A percentile compares a stretch with the other conserved stretches of the same genome.
Evolutionary conservation across 768 basidiomycete species (phyloP).

Genomic region (Psilocybe cyanescens): DNA sequence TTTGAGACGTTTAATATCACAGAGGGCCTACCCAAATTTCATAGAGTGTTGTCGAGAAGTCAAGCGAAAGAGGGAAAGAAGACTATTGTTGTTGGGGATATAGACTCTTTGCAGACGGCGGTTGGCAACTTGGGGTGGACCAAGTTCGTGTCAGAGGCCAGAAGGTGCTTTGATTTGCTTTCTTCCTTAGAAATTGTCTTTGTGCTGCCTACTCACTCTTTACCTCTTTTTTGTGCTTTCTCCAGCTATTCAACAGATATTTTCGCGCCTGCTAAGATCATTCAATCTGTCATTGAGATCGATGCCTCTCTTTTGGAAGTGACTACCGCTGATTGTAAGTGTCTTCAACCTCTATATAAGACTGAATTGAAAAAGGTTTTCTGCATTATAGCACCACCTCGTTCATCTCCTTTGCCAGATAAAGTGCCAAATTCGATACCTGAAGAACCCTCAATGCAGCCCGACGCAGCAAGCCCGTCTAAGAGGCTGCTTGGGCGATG

Average conservation of each 20-base stretch:
- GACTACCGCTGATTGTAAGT: constrained; percentile 14
- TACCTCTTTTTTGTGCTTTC: neutral
- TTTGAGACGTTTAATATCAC: constrained; percentile 64
- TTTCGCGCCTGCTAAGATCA: constrained; percentile 46
- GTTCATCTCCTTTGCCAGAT: constrained; percentile 47
- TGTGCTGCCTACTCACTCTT: neutral
- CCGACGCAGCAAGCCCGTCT: constrained; percentile 21
- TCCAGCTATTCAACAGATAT: constrained; percentile 46
- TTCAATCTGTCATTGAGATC: constrained; percentile 51
- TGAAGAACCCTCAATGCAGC: constrained; percentile 49
- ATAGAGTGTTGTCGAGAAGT: constrained; percentile 53
- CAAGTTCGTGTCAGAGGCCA: constrained; percentile 52
- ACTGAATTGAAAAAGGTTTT: neutral
- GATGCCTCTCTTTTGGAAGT: constrained; percentile 33
- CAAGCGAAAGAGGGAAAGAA: constrained; percentile 53
- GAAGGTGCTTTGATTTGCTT: constrained; percentile 39
- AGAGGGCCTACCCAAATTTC: constrained; percentile 52
- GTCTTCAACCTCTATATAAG: neutral
- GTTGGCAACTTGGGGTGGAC: constrained; percentile 61
- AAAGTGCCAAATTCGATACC: constrained; percentile 56
- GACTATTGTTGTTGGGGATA: constrained; percentile 58
- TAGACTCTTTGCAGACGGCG: constrained; percentile 46
- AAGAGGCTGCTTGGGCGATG: neutral
- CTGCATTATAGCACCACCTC: constrained; percentile 15
- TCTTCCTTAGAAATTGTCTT: neutral